A percentile compares a stretch with the other conserved stretches of the same genome.
These are phyloP conservation scores for Amanita exitialis DNA, from an alignment of 768 basidiomycete species.

Conservation along the genomic window DNA sequence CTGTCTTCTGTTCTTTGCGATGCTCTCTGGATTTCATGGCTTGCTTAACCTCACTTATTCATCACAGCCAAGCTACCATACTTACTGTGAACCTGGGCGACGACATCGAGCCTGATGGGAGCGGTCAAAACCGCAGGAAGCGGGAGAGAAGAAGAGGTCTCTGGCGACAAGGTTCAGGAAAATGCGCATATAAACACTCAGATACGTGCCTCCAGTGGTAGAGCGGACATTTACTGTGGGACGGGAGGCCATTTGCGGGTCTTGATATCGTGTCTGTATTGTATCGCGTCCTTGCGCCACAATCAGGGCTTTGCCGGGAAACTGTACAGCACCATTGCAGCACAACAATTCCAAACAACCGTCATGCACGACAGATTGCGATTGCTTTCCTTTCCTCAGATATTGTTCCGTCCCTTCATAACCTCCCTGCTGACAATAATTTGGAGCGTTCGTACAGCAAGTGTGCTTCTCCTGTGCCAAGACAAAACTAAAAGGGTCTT, in stretches of 20 bases:
- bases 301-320: constrained; percentile 4
- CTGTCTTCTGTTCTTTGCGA: constrained; percentile 97
- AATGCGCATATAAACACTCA: background rate
- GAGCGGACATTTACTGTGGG: constrained; percentile 84
- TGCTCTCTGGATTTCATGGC: constrained; percentile 57
- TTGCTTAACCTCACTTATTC: background rate
- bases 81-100: constrained; percentile 97
- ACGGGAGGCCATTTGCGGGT: constrained; percentile 76
- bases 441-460: no score
- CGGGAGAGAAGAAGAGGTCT: constrained; percentile 81
- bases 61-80: constrained; percentile 13
- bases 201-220: constrained; percentile 54
- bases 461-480: no score
- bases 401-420: background rate
- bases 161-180: constrained; percentile 26
- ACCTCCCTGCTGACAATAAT: background rate
- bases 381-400: no score
- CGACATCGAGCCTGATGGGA: constrained; percentile 97
- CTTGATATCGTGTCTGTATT: constrained; percentile 21
- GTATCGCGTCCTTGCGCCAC: background rate
- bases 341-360: background rate
- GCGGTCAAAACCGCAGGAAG: constrained; percentile 96
- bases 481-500: no score
- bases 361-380: no score
- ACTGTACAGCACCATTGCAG: constrained; percentile 1